Evolutionary conservation across 768 basidiomycete genomes (phyloP).

Genomic region (Kwoniella pini): DNA sequence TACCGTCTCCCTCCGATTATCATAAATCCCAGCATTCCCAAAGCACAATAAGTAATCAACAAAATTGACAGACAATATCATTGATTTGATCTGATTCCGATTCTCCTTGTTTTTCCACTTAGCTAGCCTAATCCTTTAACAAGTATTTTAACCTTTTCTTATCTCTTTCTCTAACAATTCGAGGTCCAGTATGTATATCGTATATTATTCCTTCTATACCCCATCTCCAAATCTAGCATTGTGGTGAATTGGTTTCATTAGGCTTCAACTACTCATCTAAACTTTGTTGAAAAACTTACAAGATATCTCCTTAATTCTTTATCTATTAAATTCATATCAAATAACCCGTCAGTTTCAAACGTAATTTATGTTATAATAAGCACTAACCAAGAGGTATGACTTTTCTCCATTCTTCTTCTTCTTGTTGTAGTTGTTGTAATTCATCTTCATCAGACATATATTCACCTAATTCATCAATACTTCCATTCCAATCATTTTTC

Average conservation of each 20-base stretch:
- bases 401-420: conserved; percentile 62
- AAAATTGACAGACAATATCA: no score
- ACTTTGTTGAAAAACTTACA: conserved; percentile 56
- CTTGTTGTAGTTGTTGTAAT: conserved; percentile 35
- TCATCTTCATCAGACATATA: conserved; percentile 29
- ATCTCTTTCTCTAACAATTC: conserved; percentile 27
- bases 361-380: background rate
- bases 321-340: no score
- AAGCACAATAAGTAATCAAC: no score
- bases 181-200: conserved; percentile 37
- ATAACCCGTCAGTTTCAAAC: no score
- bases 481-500: conserved; percentile 8
- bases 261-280: background rate
- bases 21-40: no score
- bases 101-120: no score
- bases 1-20: no score
- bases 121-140: background rate
- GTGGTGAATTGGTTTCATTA: background rate
- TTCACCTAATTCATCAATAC: conserved; percentile 18
- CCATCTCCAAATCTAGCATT: conserved; percentile 71
- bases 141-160: conserved; percentile 12
- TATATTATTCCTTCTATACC: conserved; percentile 59
- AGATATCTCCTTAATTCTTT: conserved; percentile 71
- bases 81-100: no score
- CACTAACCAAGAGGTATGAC: conserved; percentile 59